phyloP scores from a whole-genome alignment of 495 filamentous ascomycete genomes.

The Hypoxylon rickii region DNA sequence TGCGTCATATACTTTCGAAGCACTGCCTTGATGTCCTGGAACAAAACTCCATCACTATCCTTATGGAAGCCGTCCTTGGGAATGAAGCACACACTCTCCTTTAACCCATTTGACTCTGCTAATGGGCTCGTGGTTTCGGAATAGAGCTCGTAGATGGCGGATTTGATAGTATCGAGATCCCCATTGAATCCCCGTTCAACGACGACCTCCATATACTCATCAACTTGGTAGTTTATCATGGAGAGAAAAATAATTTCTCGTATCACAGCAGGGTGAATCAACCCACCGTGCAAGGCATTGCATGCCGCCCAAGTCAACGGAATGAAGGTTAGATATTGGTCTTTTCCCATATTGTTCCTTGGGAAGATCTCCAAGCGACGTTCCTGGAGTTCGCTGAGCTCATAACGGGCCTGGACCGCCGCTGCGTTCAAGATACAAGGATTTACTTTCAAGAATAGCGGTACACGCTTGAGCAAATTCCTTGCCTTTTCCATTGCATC shows the following conservation, averaged over 20 bases:
- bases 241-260: conserved; percentile 50
- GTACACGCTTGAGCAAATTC: conserved; percentile 7
- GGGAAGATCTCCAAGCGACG: conserved; percentile 33
- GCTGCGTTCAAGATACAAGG: conserved; percentile 21
- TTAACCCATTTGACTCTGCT: too few species aligned
- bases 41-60: too few species aligned
- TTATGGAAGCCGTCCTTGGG: too few species aligned
- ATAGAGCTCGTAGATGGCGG: not conserved
- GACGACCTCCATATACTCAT: conserved; percentile 46
- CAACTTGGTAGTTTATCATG: conserved; percentile 44
- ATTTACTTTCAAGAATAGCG: conserved; percentile 13
- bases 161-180: not conserved
- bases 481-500: not conserved
- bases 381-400: conserved; percentile 9
- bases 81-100: too few species aligned
- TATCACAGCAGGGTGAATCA: conserved; percentile 16
- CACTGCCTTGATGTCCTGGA: too few species aligned
- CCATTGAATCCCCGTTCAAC: conserved; percentile 5
- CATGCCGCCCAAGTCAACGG: conserved; percentile 39
- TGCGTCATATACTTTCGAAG: conserved; percentile 1
- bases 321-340: conserved; percentile 48
- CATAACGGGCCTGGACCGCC: conserved; percentile 31
- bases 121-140: too few species aligned
- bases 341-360: conserved; percentile 18
- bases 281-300: conserved; percentile 10